Percentiles rank a stretch among this genome's conserved stretches.
Evolutionary conservation across 1,284 basidiomycete species (phyloP).

Genomic region (Sanghuangporus baumii): DNA sequence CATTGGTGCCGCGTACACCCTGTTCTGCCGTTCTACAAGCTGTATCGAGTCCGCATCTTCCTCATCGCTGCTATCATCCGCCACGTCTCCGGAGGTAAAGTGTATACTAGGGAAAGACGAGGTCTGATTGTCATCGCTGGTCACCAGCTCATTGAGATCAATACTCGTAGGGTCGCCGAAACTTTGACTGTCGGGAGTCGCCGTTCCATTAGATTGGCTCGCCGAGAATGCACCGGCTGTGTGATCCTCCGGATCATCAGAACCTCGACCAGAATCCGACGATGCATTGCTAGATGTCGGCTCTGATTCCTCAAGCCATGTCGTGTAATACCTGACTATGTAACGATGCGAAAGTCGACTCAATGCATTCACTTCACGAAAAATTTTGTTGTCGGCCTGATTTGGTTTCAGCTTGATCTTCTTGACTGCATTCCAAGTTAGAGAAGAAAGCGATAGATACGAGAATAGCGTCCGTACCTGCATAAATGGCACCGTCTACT

Average conservation of each 20-base stretch:
- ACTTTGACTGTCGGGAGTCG: slow-evolving; percentile 19
- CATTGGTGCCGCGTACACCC: slow-evolving; percentile 31
- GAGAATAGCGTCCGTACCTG: slow-evolving; percentile 41
- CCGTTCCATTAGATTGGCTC: slow-evolving; percentile 29
- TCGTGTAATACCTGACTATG: slow-evolving; percentile 88
- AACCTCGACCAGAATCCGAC: slow-evolving; percentile 39
- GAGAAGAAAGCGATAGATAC: not conserved
- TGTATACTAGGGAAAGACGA: slow-evolving; percentile 77
- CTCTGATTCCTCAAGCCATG: slow-evolving; percentile 72
- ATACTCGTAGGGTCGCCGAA: slow-evolving; percentile 49
- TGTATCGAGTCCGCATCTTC: slow-evolving; percentile 23
- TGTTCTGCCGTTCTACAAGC: not conserved
- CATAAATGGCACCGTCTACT: slow-evolving; percentile 68
- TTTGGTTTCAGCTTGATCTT: slow-evolving; percentile 65
- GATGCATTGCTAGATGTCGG: slow-evolving; percentile 38
- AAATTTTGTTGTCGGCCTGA: slow-evolving; percentile 83
- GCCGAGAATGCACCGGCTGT: slow-evolving; percentile 36
- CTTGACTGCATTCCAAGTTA: slow-evolving; percentile 53
- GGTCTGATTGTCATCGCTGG: slow-evolving; percentile 37
- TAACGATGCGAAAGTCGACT: slow-evolving; percentile 84
- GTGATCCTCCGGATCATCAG: slow-evolving; percentile 28
- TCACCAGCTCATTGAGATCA: slow-evolving; percentile 57
- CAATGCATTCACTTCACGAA: slow-evolving; percentile 87
- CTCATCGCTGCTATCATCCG: slow-evolving; percentile 37
- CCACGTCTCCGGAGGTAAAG: slow-evolving; percentile 43